Base-by-base conservation (phyloP, 768 basidiomycete species). In the Boletus barrowsii region DNA sequence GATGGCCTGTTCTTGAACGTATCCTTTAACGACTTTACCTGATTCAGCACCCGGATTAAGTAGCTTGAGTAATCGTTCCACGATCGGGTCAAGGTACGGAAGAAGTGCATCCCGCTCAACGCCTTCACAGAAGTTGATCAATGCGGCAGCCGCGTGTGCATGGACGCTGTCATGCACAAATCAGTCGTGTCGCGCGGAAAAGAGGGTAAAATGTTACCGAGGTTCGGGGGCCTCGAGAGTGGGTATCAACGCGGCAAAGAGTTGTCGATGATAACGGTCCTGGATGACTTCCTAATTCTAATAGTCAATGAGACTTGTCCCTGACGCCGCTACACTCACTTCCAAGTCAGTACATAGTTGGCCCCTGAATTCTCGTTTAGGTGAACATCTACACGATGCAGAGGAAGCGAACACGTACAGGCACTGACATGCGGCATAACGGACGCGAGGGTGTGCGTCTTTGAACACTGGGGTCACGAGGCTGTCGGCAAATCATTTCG, bases 51-150 rank as follows among this genome's bases (percentile, higher is more conserved):
- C 63, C 1, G 86, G 86, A 53, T 85, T 81, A 40, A 90, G 75
- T 4, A 90, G 73, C 57, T 81, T 84, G 13, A 75, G 48, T 52
- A 72, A 44, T 0, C 87, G 80, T 61, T 85, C 84, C 29, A 95
- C 87, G 59, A 93, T 86, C 0, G 83, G 79, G 49, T 92, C 91
- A 17, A 95, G 81, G 68, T 89, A 92, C 0, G 88, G 88, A 0
- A 87, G 61, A 10, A 91, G 79, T 1, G 82, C 85, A 22, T 88
- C 81, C 15, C 83, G 79, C 60, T 83, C 86, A 35, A 90, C 89
- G 35, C 90, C 89, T 66, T 93, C 88, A 68, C 91, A 94, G 73
- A 93, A 93, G 67, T 94, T 95, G 68, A 93, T 91, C 22, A 94
- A 76, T 0, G 91, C 91, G 0, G 92, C 87, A 0, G 91, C 90